Base-by-base conservation (phyloP, 192 early-diverging fungal species). In the Funneliformis geosporum region DNA sequence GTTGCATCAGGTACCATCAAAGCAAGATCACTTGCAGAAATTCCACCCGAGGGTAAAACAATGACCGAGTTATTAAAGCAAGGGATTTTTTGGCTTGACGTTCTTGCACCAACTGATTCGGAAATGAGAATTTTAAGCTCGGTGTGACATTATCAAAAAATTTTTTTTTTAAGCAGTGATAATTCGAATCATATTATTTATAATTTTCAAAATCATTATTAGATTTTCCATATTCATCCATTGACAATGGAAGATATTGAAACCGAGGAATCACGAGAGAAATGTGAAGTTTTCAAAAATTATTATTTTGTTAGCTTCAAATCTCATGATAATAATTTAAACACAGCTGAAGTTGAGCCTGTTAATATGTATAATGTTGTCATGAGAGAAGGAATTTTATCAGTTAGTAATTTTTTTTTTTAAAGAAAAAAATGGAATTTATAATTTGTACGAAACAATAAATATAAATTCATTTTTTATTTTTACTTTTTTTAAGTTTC, bases 291-390 rank as follows among this genome's bases (percentile, higher is more conserved):
- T 2, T 96, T 94, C 73, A 81, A 86, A 18, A 87, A 94, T 76
- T 99, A 99, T 85, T 95, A 94, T 78, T 98, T 98, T 87, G 90
- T 98, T 38, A 92, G 93, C 78, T 96, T 97, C 82, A 87, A 94
- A 59, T 91, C 88, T 14, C 93, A 94, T 80, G 88, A 93, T 81
- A 82, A 84, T 74, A 87, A 87, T 28, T 85, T 85, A 76, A 88
- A 87, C 55, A 83, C 87, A 4, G 73, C 79, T 25, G 93, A 94
- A 64, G 76, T 93, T 39, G 89, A 92, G 76, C 91, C 93, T 8
- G 84, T 89, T 2, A 88, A 88, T 72, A 80, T 94, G 28, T 93
- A 93, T 80, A 90, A 85, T 50, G 80, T 94, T 10, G 89, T 95
- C n/a, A 78, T 93, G 68, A 88, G 88, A 66, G 88, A 91, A 33